Evolutionary conservation across 768 basidiomycete species (phyloP).

Genomic region (Dacryopinax primogenitus): DNA sequence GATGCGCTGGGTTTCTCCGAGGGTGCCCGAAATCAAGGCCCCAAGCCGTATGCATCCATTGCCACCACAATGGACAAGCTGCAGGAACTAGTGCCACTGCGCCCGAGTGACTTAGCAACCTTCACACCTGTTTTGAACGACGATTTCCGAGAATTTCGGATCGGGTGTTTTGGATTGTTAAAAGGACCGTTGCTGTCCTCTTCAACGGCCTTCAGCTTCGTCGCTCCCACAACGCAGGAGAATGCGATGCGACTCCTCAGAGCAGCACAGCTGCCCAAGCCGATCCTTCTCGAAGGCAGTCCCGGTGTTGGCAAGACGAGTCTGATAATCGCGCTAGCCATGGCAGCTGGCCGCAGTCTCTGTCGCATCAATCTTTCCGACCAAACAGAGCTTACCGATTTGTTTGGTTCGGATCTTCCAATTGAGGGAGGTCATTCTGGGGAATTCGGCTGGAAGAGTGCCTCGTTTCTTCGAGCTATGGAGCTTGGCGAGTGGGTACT

Average conservation of each 20-base stretch:
- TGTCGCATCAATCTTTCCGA: slow-evolving; percentile 96
- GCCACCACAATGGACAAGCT: slow-evolving; percentile 38
- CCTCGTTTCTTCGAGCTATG: slow-evolving; percentile 84
- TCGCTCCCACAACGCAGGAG: slow-evolving; percentile 74
- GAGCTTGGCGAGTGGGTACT: slow-evolving; percentile 97
- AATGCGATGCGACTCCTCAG: slow-evolving; percentile 82
- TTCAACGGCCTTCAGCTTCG: slow-evolving; percentile 53
- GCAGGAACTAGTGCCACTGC: slow-evolving; percentile 41
- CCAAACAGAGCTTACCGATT: slow-evolving; percentile 90
- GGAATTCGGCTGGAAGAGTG: slow-evolving; percentile 95
- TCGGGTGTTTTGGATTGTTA: slow-evolving; percentile 63
- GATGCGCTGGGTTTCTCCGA: slow-evolving; percentile 69
- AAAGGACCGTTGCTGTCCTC: slow-evolving; percentile 38
- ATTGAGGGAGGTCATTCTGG: slow-evolving; percentile 82
- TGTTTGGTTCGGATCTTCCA: slow-evolving; percentile 93
- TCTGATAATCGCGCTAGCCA: slow-evolving; percentile 74
- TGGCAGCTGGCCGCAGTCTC: slow-evolving; percentile 59
- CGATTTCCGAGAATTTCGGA: slow-evolving; percentile 31
- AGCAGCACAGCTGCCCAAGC: slow-evolving; percentile 79
- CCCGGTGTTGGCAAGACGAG: slow-evolving; percentile 98
- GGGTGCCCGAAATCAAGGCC: not conserved
- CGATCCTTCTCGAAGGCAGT: slow-evolving; percentile 90
- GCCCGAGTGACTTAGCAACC: not conserved
- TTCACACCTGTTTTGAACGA: slow-evolving; percentile 11
- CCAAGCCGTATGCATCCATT: not conserved